A percentile compares a stretch with the other conserved stretches of the same genome.
Conservation (phyloP, 169 alveolate species). For the Theileria parva region DNA sequence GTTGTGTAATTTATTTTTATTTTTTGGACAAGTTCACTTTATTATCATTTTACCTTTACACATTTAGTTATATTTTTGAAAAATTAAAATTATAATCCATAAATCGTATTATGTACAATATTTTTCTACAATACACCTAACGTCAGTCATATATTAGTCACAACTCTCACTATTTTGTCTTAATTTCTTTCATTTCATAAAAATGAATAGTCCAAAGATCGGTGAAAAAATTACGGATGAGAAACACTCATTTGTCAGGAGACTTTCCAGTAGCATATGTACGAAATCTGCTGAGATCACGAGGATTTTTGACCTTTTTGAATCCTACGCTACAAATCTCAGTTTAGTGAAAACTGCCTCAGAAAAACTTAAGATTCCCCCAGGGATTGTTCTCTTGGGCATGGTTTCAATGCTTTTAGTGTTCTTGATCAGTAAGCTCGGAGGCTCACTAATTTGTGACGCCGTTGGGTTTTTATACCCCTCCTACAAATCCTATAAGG, state of each 20-base stretch:
- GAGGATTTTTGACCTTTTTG: slow-evolving; percentile 42
- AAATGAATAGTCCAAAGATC: background rate
- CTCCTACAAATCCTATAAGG: slow-evolving; percentile 64
- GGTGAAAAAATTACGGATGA: background rate
- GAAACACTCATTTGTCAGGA: slow-evolving; percentile 9
- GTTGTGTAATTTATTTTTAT: no score
- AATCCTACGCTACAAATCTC: slow-evolving; percentile 48
- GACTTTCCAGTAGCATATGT: background rate
- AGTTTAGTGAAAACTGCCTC: slow-evolving; percentile 31
- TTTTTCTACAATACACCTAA: background rate
- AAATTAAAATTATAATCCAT: background rate
- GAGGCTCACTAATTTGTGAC: slow-evolving; percentile 55
- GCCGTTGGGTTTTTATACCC: slow-evolving; percentile 64
- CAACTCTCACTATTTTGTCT: no score
- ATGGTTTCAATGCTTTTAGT: slow-evolving; percentile 7
- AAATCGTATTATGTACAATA: background rate
- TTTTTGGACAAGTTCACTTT: no score
- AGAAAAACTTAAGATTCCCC: slow-evolving; percentile 29
- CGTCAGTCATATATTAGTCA: background rate
- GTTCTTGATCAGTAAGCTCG: slow-evolving; percentile 21
- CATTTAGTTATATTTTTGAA: no score
- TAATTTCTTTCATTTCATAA: background rate
- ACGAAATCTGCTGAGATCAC: slow-evolving; percentile 17
- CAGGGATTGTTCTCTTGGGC: slow-evolving; percentile 30
- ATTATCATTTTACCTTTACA: no score